These are phyloP conservation scores for Elaphomyces granulatus DNA, from an alignment of 495 filamentous ascomycete genomes.

Conservation along the genomic window DNA sequence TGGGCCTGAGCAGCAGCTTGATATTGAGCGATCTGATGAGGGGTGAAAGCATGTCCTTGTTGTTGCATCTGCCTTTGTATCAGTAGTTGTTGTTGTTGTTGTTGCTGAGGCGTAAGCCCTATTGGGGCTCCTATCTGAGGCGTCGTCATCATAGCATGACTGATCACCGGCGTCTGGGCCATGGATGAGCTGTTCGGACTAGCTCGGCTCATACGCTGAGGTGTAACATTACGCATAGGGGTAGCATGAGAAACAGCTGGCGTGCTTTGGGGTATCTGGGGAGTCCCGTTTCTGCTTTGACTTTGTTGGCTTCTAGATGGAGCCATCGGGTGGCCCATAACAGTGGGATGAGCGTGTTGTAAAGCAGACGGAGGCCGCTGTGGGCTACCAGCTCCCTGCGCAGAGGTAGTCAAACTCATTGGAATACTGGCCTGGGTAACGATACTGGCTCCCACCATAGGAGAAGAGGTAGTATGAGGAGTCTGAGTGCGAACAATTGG, in stretches of 20 bases:
- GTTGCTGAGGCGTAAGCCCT: constrained; percentile 30
- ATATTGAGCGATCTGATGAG: constrained; percentile 32
- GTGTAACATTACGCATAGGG: constrained; percentile 51
- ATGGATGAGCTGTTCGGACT: constrained; percentile 50
- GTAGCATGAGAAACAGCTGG: constrained; percentile 64
- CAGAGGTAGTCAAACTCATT: constrained; percentile 69
- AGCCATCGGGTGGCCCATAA: constrained; percentile 58
- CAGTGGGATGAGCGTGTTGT: constrained; percentile 53
- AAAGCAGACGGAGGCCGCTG: constrained; percentile 61
- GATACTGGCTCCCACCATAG: constrained; percentile 46
- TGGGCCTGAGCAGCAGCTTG: constrained; percentile 36
- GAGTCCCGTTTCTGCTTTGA: constrained; percentile 59
- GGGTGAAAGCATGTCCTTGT: constrained; percentile 31
- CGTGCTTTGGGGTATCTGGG: constrained; percentile 63
- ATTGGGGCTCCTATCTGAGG: constrained; percentile 27
- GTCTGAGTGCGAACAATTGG: constrained; percentile 69
- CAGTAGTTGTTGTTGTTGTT: constrained; percentile 36
- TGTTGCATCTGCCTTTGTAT: constrained; percentile 11
- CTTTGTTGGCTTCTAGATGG: constrained; percentile 69
- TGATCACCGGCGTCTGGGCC: constrained; percentile 43
- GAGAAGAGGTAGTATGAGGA: constrained; percentile 64
- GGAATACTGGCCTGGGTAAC: constrained; percentile 42
- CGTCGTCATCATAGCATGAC: constrained; percentile 34
- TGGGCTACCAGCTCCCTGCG: constrained; percentile 58
- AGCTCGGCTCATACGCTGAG: constrained; percentile 55